Base-by-base conservation (phyloP, 2,329 filamentous ascomycete species). In the Cytospora mali region DNA sequence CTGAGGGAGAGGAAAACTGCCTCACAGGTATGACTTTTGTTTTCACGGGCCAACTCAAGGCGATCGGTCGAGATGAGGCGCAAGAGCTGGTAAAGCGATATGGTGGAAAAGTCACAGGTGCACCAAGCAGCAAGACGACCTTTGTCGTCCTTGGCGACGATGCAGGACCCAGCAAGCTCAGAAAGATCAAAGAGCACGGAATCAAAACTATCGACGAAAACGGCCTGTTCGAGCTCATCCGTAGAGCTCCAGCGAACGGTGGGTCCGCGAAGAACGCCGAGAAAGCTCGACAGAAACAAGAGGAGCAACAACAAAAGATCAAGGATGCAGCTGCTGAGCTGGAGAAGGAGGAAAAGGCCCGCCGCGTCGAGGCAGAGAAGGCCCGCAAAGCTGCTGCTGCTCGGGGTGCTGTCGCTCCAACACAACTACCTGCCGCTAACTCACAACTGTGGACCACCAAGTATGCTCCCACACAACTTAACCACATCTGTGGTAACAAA, bases 401-500 rank as follows among this genome's bases (percentile, higher is more conserved):
- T 55, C 77, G 77, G 59, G 76, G 77, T 50, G 71, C 77, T 4
- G 71, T 77, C 52, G 70, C 74, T 16, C 70, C 81, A 31, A 68
- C 77, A n/a, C 71, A 80, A 0, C 16, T 52, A 21, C 72, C 71
- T 27, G 62, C 71, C 75, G 59, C 74, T 81, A 42, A 81, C 87
- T 83, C 86, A 64, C 88, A 91, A 68, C 81, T 99, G 2, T 96
- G 95, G 90, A 99, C 95, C 1, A 91, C 89, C 51, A 98, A 97
- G 71, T 98, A 99, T 75, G 95, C 95, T 0, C 95, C 95, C 2
- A 91, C 90, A 1, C 84, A 89, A 60, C 81, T 96, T 50, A 89
- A 79, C 62, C 93, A 97, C 73, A 97, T 99, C 54, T 98, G 94
- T 74, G 95, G 95, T 67, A 99, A 99, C 77, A 98, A 98, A 75